Evolutionary conservation across 192 early-diverging fungal species (phyloP).

Genomic region (Coemansia sp.): DNA sequence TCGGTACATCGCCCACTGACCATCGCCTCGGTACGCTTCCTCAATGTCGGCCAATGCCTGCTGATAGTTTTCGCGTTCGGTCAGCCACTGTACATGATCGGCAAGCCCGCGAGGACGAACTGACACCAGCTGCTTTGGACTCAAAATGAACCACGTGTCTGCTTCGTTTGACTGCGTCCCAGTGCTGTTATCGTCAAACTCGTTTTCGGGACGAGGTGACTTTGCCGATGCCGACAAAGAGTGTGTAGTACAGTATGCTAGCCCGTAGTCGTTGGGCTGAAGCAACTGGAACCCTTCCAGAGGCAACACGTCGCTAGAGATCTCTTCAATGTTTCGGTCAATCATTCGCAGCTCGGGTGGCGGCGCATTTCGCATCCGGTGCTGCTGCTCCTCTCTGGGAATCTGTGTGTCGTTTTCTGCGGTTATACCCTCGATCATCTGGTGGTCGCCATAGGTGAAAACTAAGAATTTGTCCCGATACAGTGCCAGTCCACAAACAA

Average conservation of each 20-base stretch:
- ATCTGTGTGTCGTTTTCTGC: conserved; percentile 9
- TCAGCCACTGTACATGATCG: conserved; percentile 93
- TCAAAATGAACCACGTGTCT: conserved; percentile 87
- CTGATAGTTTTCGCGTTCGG: conserved; percentile 74
- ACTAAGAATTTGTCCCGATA: conserved; percentile 41
- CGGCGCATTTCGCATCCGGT: conserved; percentile 48
- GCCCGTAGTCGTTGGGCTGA: conserved; percentile 91
- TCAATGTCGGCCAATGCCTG: conserved; percentile 73
- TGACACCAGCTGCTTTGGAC: conserved; percentile 90
- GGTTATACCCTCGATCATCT: conserved; percentile 7
- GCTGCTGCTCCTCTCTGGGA: conserved; percentile 19
- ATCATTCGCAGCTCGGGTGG: conserved; percentile 93
- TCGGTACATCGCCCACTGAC: conserved; percentile 44
- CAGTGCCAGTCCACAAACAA: conserved; percentile 86
- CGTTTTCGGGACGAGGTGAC: not conserved
- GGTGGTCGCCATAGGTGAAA: conserved; percentile 48
- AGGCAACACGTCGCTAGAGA: conserved; percentile 87
- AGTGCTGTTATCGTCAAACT: not conserved
- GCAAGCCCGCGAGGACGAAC: conserved; percentile 84
- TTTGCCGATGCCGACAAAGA: not conserved
- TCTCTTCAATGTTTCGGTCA: conserved; percentile 72
- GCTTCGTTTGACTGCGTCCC: conserved; percentile 42
- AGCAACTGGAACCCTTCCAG: conserved; percentile 82
- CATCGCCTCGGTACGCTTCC: conserved; percentile 58
- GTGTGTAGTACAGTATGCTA: conserved; percentile 61